phyloP scores from a whole-genome alignment of 441 rosid genomes.

The Melastoma candidum region DNA sequence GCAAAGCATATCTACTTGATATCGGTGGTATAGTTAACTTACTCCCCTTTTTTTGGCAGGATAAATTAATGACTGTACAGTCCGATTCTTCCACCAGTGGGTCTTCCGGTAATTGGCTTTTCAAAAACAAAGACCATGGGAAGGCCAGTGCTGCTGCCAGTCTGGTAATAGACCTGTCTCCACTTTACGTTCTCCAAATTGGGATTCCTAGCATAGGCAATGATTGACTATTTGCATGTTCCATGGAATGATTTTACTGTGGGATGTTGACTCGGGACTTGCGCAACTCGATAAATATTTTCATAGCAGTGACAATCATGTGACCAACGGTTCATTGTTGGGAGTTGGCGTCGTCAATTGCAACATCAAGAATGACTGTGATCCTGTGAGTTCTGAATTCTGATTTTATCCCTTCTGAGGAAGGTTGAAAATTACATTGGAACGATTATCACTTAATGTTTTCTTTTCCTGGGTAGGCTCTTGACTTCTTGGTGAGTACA shows the following conservation, averaged over 20 bases:
- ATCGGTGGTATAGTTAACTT: constrained; percentile 9
- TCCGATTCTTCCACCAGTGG: constrained; percentile 60
- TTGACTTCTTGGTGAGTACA: constrained; percentile 65
- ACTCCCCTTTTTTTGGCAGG: constrained; percentile 36
- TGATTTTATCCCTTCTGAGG: background rate
- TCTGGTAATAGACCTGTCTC: constrained; percentile 40
- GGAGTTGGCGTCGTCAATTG: constrained; percentile 96
- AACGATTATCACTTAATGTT: constrained; percentile 16
- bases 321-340: constrained; percentile 81
- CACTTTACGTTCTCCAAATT: constrained; percentile 6
- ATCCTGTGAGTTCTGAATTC: constrained; percentile 71
- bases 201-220: no score
- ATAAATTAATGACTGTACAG: constrained; percentile 82
- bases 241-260: constrained; percentile 88
- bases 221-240: constrained; percentile 12
- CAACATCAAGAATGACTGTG: constrained; percentile 74
- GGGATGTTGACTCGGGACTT: constrained; percentile 96
- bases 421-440: background rate
- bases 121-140: constrained; percentile 92
- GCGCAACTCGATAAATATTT: constrained; percentile 87
- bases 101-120: constrained; percentile 83
- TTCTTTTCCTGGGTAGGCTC: constrained; percentile 54
- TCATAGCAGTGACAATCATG: constrained; percentile 70
- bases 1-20: background rate
- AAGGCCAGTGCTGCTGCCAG: constrained; percentile 98